Evolutionary conservation across 2,329 filamentous ascomycete species (phyloP), one percentile per base, ranked within the genome.

Genomic region (Volutella citrinella): DNA sequence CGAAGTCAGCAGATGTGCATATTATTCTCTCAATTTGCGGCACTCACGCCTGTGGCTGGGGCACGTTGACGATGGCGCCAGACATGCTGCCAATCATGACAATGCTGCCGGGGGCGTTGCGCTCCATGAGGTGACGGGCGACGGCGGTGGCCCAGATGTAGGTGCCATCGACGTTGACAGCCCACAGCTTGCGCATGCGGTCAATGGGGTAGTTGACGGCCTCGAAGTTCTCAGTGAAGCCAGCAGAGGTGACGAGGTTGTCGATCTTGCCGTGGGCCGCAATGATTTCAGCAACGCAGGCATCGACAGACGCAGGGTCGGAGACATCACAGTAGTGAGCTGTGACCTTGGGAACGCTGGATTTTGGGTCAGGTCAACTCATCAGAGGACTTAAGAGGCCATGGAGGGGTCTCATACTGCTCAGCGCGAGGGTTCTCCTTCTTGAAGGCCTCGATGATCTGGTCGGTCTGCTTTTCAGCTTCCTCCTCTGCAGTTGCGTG

Each of bases 1-100:
- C 3, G 15, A 12, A 15, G 27, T 41, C 11, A 37, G 34, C 19
- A 9, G 20, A 19, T 20, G n/a, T 12, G 13, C 15, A 15, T 19
- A 12, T 15, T 22, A n/a, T 19, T 7, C 15, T 11, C 11, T 22
- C 13, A n/a, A 14, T 17, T 10, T 15, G 16, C 22, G 16, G 19
- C 19, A 26, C 72, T 61, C 52, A 76, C 70, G 79, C 87, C 60
- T 97, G 91, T 1, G 88, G 89, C 63, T 97, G 91, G 12, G 91
- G 91, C 8, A 96, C 85, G 56, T 97, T 97, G 63, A 97, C 91
- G 53, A 97, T 90, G 35, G 83, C 68, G 27, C 90, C 91, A 32
- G 84, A 90, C 90, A 97, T 97, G 74, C 85, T 93, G 18, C 90
- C 91, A 54, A 95, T 93, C 69, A 95, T 85, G 52, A 96, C 87